A percentile compares a stretch with the other conserved stretches of the same genome.
Evolutionary conservation across 179 eudicot genomes (phyloP).

Genomic region (Silene coronaria): DNA sequence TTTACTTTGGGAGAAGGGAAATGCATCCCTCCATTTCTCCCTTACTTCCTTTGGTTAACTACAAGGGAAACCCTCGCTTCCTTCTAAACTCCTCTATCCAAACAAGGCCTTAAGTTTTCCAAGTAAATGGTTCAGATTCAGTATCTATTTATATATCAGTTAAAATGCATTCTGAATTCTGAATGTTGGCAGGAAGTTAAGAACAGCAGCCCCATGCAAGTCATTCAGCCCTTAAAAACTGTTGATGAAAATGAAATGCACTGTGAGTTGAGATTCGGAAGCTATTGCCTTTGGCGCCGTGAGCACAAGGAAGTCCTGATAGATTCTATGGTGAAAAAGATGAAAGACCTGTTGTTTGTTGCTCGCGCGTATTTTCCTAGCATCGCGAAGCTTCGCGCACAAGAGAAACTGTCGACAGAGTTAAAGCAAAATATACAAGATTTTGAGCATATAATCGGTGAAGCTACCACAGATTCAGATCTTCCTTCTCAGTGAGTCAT

Average conservation of each 20-base stretch:
- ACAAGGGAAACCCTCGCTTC: too few species aligned
- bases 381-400: conserved; percentile 76
- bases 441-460: conserved; percentile 81
- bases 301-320: conserved; percentile 67
- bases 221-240: conserved; percentile 19
- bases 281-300: conserved; percentile 85
- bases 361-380: conserved; percentile 97
- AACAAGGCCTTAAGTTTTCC: not conserved
- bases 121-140: not conserved
- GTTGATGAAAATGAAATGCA: conserved; percentile 47
- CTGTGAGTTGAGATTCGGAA: conserved; percentile 76
- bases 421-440: conserved; percentile 89
- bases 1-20: too few species aligned
- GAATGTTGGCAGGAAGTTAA: conserved; percentile 38
- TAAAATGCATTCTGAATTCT: not conserved
- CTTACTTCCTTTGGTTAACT: too few species aligned
- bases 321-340: conserved; percentile 60
- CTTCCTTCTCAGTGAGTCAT: conserved; percentile 74
- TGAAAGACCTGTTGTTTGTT: conserved; percentile 82
- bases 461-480: conserved; percentile 72
- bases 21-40: too few species aligned
- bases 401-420: conserved; percentile 69
- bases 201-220: conserved; percentile 25
- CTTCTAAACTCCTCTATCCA: too few species aligned
- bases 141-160: not conserved